Base-by-base conservation (phyloP, 2,329 filamentous ascomycete species). In the Neophaeococcomyces aloes region DNA sequence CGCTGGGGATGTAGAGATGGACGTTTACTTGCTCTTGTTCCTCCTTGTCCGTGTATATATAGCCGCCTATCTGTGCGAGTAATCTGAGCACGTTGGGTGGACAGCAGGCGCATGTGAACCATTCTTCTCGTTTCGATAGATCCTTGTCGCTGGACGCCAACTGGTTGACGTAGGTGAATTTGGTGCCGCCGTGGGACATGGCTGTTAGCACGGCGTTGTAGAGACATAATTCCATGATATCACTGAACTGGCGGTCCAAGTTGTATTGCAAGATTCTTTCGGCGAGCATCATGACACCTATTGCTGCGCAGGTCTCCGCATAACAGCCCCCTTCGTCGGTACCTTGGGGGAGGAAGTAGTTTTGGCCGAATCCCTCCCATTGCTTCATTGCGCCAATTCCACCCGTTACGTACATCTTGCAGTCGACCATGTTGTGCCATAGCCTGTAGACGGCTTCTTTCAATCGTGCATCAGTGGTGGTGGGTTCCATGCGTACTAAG, bases 271-370 rank as follows among this genome's bases (percentile, higher is more conserved):
- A 59, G 7, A 79, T 54, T 4, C 76, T 60, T 48, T 79, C 71
- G 0, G 73, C 74, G 1, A 78, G 60, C 72, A 79, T 76, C 63
- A 78, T 74, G 2, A 76, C 68, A 5, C 71, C 75, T 48, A 79
- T 77, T 0, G 69, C 67, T 1, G 75, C 76, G 53, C 73, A 79
- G 0, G 76, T 80, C 57, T 79, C 76, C 1, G 73, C 67, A 56
- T 79, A 79, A 52, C 76, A 79, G 2, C 75, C 76, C 3, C 76
- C 75, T 47, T 78, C 75, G 46, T 78, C 76, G 0, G 71, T 72
- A 1, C 69, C 65, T 32, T 77, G 73, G 1, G 74, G 75, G 4
- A 79, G 61, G 55, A 76, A 76, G 53, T 78, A 76, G 48, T 76
- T 68, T 31, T 69, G 64, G 0, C 74, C 75, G 53, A 80, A 79